These are phyloP conservation scores for Malus sylvestris DNA, from an alignment of 306 rosid genomes.

Conservation along the genomic window DNA sequence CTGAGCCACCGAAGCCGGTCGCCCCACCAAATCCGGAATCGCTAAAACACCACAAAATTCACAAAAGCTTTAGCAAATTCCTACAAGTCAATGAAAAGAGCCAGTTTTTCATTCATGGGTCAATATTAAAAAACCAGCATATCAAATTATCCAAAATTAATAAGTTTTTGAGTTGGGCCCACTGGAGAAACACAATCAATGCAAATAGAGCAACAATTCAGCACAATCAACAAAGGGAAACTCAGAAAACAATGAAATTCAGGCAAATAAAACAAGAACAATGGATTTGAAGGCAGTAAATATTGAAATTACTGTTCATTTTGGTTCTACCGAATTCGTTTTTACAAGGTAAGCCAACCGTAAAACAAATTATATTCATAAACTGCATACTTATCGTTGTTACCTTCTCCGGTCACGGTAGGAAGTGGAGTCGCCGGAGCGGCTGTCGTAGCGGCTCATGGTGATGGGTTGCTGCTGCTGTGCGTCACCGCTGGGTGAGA, in stretches of 20 bases:
- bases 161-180: neutral
- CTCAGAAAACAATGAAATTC: neutral
- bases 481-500: neutral
- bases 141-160: neutral
- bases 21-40: slow-evolving; percentile 76
- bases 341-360: neutral
- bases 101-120: no score
- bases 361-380: neutral
- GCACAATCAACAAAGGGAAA: neutral
- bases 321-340: neutral
- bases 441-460: slow-evolving; percentile 97
- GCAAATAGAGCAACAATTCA: neutral
- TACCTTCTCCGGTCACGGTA: slow-evolving; percentile 93
- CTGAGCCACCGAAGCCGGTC: slow-evolving; percentile 45
- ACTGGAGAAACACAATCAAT: neutral
- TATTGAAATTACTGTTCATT: neutral
- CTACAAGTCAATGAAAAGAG: neutral
- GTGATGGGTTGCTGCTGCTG: neutral
- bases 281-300: neutral
- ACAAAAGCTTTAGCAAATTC: no score
- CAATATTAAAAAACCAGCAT: no score
- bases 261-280: neutral
- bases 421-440: slow-evolving; percentile 87
- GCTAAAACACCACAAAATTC: slow-evolving; percentile 22
- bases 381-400: neutral